These are phyloP conservation scores for Pezicula carpinea DNA, from an alignment of 2,329 filamentous ascomycete genomes.

Conservation along the genomic window DNA sequence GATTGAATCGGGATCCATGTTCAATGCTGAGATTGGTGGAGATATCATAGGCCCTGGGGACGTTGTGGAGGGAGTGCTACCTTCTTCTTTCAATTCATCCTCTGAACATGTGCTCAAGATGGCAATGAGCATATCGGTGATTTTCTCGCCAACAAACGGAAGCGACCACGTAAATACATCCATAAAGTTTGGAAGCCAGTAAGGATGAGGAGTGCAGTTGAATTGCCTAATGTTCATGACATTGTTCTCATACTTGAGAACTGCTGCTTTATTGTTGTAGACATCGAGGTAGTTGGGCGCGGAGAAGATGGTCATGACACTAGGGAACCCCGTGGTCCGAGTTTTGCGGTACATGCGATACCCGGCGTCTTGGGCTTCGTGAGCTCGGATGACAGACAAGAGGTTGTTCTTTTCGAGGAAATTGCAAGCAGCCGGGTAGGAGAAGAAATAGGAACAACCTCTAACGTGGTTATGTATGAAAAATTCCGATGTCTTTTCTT, in stretches of 20 bases:
- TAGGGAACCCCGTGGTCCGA: slow-evolving; percentile 93
- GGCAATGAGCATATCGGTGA: slow-evolving; percentile 98
- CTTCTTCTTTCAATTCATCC: slow-evolving; percentile 90
- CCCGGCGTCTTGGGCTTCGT: slow-evolving; percentile 97
- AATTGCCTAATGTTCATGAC: slow-evolving; percentile 99
- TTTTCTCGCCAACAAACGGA: slow-evolving; percentile 97
- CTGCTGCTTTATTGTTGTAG: slow-evolving; percentile 99
- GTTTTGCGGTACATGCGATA: slow-evolving; percentile 99
- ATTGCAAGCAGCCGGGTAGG: slow-evolving; percentile 91
- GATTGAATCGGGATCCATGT: slow-evolving; percentile 71
- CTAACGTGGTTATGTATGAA: slow-evolving; percentile 98
- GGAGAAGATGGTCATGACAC: slow-evolving; percentile 99
- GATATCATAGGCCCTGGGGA: slow-evolving; percentile 63
- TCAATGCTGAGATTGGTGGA: slow-evolving; percentile 55
- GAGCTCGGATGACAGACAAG: slow-evolving; percentile 91
- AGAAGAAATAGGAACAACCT: slow-evolving; percentile 99
- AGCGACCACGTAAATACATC: slow-evolving; percentile 99
- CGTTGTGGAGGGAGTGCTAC: slow-evolving; percentile 53
- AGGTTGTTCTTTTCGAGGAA: slow-evolving; percentile 99
- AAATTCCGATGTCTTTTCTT: slow-evolving; percentile 97
- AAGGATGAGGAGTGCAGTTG: slow-evolving; percentile 98
- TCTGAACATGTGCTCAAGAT: slow-evolving; percentile 99
- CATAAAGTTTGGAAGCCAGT: slow-evolving; percentile 99
- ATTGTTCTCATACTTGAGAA: slow-evolving; percentile 99
- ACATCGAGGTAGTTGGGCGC: slow-evolving; percentile 98